Conservation (phyloP, 306 rosid species). For the Dryas octopetala region DNA sequence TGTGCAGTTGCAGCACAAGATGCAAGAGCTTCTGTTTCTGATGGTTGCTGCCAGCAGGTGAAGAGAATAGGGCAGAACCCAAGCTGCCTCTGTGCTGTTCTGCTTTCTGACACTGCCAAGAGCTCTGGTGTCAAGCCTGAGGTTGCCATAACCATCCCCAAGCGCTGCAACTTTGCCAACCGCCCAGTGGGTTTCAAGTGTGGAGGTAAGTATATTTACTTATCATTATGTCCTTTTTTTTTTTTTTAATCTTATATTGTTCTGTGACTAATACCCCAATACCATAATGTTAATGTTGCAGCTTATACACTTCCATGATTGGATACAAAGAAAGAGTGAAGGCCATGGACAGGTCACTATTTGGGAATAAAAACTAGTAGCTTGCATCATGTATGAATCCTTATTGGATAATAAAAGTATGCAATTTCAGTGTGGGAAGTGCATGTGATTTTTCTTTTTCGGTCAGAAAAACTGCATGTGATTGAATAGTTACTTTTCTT, state of each 20-base stretch:
- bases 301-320: slow-evolving; percentile 56
- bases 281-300: slow-evolving; percentile 31
- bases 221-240: background rate
- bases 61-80: slow-evolving; percentile 51
- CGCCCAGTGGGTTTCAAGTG: slow-evolving; percentile 72
- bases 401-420: slow-evolving; percentile 15
- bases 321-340: slow-evolving; percentile 16
- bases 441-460: too few relatives aligned
- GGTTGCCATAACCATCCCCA: slow-evolving; percentile 59
- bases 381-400: slow-evolving; percentile 21
- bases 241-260: background rate
- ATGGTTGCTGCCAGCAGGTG: slow-evolving; percentile 46
- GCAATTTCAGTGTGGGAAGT: background rate
- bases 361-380: slow-evolving; percentile 39
- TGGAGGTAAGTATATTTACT: slow-evolving; percentile 43
- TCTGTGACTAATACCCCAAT: background rate
- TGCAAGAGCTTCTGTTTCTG: slow-evolving; percentile 46
- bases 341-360: slow-evolving; percentile 13
- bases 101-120: slow-evolving; percentile 56
- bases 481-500: background rate
- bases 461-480: background rate
- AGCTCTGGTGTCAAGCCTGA: slow-evolving; percentile 41
- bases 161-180: slow-evolving; percentile 56
- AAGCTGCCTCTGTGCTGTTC: slow-evolving; percentile 51
- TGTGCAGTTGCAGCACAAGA: slow-evolving; percentile 58